Percentiles rank a stretch among this genome's conserved stretches.
Evolutionary conservation across 1,139 yeast genomes (phyloP).

Genomic region (Nematodospora anomalae): DNA sequence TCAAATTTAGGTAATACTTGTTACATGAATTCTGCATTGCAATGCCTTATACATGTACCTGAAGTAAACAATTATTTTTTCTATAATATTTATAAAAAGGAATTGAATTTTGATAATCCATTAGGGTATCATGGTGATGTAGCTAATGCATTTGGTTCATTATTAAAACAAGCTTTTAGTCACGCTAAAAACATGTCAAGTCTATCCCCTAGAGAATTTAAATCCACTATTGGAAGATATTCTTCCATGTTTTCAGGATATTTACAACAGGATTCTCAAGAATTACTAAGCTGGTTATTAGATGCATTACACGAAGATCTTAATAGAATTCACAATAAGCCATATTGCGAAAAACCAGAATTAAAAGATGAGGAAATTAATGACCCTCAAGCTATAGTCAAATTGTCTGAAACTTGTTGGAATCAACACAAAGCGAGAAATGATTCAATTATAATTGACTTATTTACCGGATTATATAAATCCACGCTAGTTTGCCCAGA

Average conservation of each 20-base stretch:
- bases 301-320: constrained; percentile 95
- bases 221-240: constrained; percentile 73
- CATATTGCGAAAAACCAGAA: constrained; percentile 89
- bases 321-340: constrained; percentile 78
- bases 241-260: constrained; percentile 85
- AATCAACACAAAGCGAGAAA: constrained; percentile 74
- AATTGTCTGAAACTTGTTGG: constrained; percentile 80
- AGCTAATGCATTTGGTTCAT: constrained; percentile 70
- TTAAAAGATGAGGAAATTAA: constrained; percentile 58
- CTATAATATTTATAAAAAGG: constrained; percentile 59
- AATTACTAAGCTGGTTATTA: constrained; percentile 81
- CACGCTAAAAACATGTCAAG: constrained; percentile 15
- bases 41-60: constrained; percentile 84
- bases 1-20: constrained; percentile 90
- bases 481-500: constrained; percentile 88
- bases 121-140: constrained; percentile 82
- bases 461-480: constrained; percentile 88
- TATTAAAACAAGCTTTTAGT: constrained; percentile 61
- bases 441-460: constrained; percentile 80
- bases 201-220: constrained; percentile 73
- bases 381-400: constrained; percentile 53
- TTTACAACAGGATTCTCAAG: constrained; percentile 95
- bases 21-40: constrained; percentile 95
- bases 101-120: constrained; percentile 70
- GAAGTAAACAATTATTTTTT: constrained; percentile 77